Conservation (phyloP, 2,329 filamentous ascomycete species). For the Bimuria novae-zelandiae region DNA sequence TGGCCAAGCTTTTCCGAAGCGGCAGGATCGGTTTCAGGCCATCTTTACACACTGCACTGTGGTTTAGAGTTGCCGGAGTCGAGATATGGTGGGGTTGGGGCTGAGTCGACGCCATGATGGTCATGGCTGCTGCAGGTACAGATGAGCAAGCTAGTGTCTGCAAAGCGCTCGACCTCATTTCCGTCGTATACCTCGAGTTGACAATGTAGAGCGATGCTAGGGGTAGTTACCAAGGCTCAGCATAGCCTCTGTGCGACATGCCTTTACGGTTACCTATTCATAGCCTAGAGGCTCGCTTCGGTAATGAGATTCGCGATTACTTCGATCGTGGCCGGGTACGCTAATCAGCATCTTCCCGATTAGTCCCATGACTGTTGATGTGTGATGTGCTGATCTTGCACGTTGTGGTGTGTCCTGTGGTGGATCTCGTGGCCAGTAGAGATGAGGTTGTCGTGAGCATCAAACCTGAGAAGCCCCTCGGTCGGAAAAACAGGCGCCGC, state of each 20-base stretch:
- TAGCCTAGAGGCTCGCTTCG: slow-evolving; percentile 6
- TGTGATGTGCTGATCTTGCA: background rate
- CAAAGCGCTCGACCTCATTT: slow-evolving; percentile 10
- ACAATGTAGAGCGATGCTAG: background rate
- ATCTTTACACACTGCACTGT: slow-evolving; percentile 7
- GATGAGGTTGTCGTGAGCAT: background rate
- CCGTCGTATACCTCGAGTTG: background rate
- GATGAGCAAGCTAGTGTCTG: slow-evolving; percentile 6
- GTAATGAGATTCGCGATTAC: slow-evolving; percentile 3
- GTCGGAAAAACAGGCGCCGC: background rate
- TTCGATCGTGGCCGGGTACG: background rate
- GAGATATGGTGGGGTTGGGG: slow-evolving; percentile 7
- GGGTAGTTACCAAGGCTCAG: background rate
- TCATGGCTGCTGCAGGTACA: slow-evolving; percentile 11
- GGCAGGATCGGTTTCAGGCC: slow-evolving; percentile 5
- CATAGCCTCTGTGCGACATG: slow-evolving; percentile 9
- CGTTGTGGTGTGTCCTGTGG: background rate
- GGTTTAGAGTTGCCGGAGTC: slow-evolving; percentile 6
- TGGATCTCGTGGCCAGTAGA: background rate
- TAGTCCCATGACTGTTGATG: background rate
- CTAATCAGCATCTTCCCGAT: background rate
- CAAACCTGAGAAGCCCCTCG: background rate
- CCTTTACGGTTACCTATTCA: slow-evolving; percentile 1
- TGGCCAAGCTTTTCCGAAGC: slow-evolving; percentile 7
- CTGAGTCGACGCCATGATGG: slow-evolving; percentile 3